Percentiles rank a stretch among this genome's conserved stretches.
Conservation (phyloP, 1,284 basidiomycete genomes). For the Sphaerobolus stellatus region DNA sequence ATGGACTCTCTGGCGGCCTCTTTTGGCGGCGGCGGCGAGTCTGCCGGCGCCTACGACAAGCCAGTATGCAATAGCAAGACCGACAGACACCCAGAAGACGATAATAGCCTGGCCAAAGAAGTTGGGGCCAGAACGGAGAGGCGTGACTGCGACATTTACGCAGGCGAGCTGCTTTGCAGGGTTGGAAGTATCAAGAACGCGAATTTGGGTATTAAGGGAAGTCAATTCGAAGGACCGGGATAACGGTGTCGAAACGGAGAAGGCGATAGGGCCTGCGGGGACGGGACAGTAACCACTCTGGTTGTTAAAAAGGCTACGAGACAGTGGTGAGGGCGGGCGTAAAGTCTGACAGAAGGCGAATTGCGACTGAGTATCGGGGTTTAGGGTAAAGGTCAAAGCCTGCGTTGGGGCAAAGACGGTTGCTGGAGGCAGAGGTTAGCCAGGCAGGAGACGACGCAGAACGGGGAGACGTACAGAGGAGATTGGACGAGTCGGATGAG, state of each 20-base stretch:
- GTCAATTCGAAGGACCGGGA: conserved; percentile 71
- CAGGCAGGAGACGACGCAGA: conserved; percentile 9
- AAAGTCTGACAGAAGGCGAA: conserved; percentile 65
- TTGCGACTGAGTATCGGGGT: conserved; percentile 62
- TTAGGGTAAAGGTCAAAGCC: conserved; percentile 75
- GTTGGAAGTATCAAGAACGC: conserved; percentile 79
- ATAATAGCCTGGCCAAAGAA: conserved; percentile 74
- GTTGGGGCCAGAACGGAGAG: conserved; percentile 55
- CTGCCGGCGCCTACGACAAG: conserved; percentile 76
- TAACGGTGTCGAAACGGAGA: conserved; percentile 77
- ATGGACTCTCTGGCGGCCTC: conserved; percentile 40
- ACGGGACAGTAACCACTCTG: conserved; percentile 70
- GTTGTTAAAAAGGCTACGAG: conserved; percentile 33
- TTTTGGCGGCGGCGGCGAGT: conserved; percentile 78
- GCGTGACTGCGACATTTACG: conserved; percentile 76
- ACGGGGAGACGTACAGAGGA: conserved; percentile 51
- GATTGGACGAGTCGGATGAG: conserved; percentile 56
- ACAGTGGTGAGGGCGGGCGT: conserved; percentile 70
- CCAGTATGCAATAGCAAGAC: conserved; percentile 80
- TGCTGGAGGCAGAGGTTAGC: conserved; percentile 43
- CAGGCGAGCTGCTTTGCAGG: conserved; percentile 77
- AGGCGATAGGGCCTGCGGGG: conserved; percentile 72
- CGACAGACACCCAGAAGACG: conserved; percentile 83
- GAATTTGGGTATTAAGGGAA: conserved; percentile 81
- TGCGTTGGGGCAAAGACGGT: conserved; percentile 83